Conservation (phyloP, 805 yeast species). For the Yarrowia yakushimensis region DNA sequence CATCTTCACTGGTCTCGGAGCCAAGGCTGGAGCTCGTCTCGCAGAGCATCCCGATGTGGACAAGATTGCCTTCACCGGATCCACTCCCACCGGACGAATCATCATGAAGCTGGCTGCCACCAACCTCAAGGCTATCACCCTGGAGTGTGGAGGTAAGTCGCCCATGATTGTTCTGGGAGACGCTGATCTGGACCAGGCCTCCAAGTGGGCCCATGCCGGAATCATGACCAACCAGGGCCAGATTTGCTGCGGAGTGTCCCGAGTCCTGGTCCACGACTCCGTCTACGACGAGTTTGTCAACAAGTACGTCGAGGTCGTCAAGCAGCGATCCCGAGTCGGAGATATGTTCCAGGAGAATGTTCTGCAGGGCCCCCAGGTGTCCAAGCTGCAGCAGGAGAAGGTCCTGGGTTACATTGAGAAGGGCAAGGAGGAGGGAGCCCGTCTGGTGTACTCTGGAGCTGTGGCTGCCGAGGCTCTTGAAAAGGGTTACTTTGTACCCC, state of each 20-base stretch:
- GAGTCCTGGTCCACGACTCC: constrained; percentile 81
- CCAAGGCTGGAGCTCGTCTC: constrained; percentile 61
- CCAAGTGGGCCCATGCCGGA: constrained; percentile 69
- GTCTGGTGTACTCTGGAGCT: constrained; percentile 75
- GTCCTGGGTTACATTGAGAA: constrained; percentile 68
- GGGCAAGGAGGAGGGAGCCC: constrained; percentile 83
- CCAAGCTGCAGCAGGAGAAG: constrained; percentile 69
- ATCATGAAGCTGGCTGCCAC: constrained; percentile 77
- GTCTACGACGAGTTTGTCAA: constrained; percentile 71
- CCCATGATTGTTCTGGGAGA: constrained; percentile 87
- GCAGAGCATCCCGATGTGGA: constrained; percentile 63
- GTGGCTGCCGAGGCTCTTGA: constrained; percentile 41
- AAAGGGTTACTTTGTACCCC: constrained; percentile 64
- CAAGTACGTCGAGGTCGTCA: constrained; percentile 52
- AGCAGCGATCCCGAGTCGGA: constrained; percentile 49
- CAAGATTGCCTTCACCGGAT: constrained; percentile 93
- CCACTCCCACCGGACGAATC: constrained; percentile 81
- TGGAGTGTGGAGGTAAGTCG: constrained; percentile 95
- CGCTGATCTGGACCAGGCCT: constrained; percentile 74
- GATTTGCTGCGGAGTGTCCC: constrained; percentile 93
- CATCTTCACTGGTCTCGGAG: constrained; percentile 68
- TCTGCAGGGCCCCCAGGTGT: constrained; percentile 90
- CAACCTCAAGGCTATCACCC: constrained; percentile 76
- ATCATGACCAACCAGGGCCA: constrained; percentile 94
- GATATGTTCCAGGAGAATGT: constrained; percentile 71